Percentiles rank a stretch among this genome's conserved stretches.
These are phyloP conservation scores for Flaveria ramosissima DNA, from an alignment of 129 eudicot genomes.

Conservation along the genomic window DNA sequence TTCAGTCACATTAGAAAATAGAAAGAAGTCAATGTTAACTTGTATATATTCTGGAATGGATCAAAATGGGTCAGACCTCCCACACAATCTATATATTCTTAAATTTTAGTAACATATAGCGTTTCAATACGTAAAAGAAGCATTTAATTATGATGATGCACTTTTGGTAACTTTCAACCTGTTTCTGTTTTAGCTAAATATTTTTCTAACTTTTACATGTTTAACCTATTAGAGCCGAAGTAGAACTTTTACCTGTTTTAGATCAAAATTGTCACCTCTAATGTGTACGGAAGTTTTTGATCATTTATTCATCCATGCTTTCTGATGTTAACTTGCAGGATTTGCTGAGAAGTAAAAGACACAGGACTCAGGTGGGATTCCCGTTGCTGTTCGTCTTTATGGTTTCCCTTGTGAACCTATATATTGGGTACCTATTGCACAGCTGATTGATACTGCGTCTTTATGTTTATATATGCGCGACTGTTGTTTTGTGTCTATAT, in stretches of 20 bases:
- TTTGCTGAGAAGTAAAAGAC: slow-evolving; percentile 51
- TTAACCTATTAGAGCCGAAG: neutral
- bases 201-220: no score
- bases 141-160: no score
- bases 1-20: no score
- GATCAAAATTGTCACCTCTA: no score
- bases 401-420: slow-evolving; percentile 64
- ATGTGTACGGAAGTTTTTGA: neutral
- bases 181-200: no score
- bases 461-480: slow-evolving; percentile 30
- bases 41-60: no score
- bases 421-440: slow-evolving; percentile 56
- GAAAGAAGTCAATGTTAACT: no score
- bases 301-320: neutral
- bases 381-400: slow-evolving; percentile 67
- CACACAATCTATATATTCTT: no score
- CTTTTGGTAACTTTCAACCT: no score
- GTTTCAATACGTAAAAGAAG: no score
- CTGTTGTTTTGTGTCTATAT: slow-evolving; percentile 1
- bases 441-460: slow-evolving; percentile 20
- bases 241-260: neutral
- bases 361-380: slow-evolving; percentile 58
- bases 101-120: no score
- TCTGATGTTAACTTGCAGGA: slow-evolving; percentile 40
- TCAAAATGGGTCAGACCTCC: no score